Evolutionary conservation across 2,329 filamentous ascomycete species (phyloP), one percentile per base, ranked within the genome.

Genomic region (Xylaria sp.): DNA sequence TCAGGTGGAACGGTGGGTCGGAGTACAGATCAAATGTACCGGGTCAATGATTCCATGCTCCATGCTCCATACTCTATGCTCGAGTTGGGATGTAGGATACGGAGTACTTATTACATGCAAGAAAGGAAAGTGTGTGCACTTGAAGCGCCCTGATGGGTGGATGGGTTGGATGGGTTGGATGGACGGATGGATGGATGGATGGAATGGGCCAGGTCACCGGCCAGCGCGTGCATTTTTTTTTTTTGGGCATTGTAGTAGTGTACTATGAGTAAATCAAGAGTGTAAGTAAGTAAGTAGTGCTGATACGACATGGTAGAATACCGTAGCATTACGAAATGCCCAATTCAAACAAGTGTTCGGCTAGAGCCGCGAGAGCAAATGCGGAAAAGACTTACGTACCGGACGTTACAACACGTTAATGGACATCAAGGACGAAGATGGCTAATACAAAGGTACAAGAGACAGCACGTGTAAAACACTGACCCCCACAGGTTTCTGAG

Each of bases 51-150:
- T 23, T 50, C 25, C 55, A 53, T 43, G 46, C n/a, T n/a, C n/a
- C n/a, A n/a, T n/a, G n/a, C n/a, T n/a, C n/a, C n/a, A n/a, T n/a
- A 41, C 18, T 50, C 25, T 48, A 53, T 43, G 46, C n/a, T 58
- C 15, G 18, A 43, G 20, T 39, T 28, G 48, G 32, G 18, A 18
- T 30, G 59, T 39, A 56, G 52, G 65, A 53, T 53, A 55, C 46
- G 60, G 59, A 60, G 41, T 23, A n/a, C n/a, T n/a, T n/a, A n/a
- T n/a, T n/a, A 34, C 23, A 60, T n/a, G 57, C 56, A 12, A 52
- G 50, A 56, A 60, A 45, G 65, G 60, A 60, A 64, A 60, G 56
- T 56, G 57, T 60, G 39, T 56, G 43, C 53, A 59, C n/a, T 43
- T 36, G 46, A 66, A 63, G 46, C 30, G 59, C 52, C 53, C 15